Evolutionary conservation across 129 eudicot species (phyloP).

Genomic region (Cynara cardunculus): DNA sequence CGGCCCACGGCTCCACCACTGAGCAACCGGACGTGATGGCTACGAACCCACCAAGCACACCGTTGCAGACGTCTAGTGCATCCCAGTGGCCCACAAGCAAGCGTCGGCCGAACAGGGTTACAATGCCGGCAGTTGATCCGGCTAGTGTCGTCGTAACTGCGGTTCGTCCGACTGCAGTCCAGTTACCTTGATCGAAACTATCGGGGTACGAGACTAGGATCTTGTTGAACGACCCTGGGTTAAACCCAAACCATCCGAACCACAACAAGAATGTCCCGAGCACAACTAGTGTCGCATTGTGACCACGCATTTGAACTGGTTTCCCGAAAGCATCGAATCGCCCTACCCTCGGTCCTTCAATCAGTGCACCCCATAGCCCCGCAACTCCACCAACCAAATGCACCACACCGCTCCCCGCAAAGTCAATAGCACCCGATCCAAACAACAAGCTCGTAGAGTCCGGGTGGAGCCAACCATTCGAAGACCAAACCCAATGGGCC

Average conservation of each 20-base stretch:
- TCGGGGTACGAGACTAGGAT: conserved; percentile 52
- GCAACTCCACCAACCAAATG: conserved; percentile 71
- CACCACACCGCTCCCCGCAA: conserved; percentile 73
- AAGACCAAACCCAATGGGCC: conserved; percentile 73
- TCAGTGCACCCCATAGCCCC: conserved; percentile 60
- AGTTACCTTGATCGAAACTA: conserved; percentile 48
- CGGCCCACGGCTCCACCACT: conserved; percentile 80
- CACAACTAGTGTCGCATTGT: conserved; percentile 57
- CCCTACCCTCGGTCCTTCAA: conserved; percentile 71
- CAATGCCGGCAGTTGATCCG: conserved; percentile 58
- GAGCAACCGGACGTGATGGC: conserved; percentile 71
- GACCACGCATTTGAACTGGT: conserved; percentile 61
- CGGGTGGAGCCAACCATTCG: conserved; percentile 56
- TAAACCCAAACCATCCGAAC: conserved; percentile 76
- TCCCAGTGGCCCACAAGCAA: conserved; percentile 66
- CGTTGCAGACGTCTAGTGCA: conserved; percentile 62
- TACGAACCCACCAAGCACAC: conserved; percentile 65
- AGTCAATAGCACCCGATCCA: conserved; percentile 62
- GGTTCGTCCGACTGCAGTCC: conserved; percentile 63
- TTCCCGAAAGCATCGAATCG: conserved; percentile 65
- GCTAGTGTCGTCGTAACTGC: conserved; percentile 63
- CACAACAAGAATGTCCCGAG: conserved; percentile 63
- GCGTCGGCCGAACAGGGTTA: conserved; percentile 53
- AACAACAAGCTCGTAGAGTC: conserved; percentile 32
- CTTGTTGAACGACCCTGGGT: conserved; percentile 58